Base-by-base conservation (phyloP, 2,329 filamentous ascomycete genomes). In the Neocatenulostroma microsporum region DNA sequence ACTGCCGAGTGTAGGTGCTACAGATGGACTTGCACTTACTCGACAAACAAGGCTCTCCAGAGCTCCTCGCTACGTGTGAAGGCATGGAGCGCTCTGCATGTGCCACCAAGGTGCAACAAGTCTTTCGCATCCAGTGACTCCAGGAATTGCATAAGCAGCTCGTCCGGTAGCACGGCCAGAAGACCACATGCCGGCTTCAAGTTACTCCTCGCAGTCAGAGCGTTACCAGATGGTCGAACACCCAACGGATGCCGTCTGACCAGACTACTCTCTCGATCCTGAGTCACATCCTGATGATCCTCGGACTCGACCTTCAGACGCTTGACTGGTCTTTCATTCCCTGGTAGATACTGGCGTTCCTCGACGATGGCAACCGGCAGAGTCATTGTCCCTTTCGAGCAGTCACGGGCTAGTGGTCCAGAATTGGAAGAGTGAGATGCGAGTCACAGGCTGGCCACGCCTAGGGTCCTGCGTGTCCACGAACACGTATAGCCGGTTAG, bases 181-280 rank as follows among this genome's bases (percentile, higher is more conserved):
- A 57, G 55, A 12, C 87, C 88, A 43, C 78, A 73, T 25, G 67
- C 70, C 32, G 67, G 61, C 41, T 84, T 83, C 31, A 86, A 74
- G 62, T 84, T 84, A 37, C 69, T 69, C 2, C 68, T 69, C 10
- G 76, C 69, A 14, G 78, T 76, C 28, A 89, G 73, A 32, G 80
- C 79, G 66, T 98, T 96, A 24, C 89, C 91, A 43, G 82, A 73
- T 1, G 91, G 89, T 56, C 87, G 91, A 46, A 96, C 72, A 21
- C 82, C 82, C 30, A 94, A 68, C 24, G 86, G 86, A 67, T 96
- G 89, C 25, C 72, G 69, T 34, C 82, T 82, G 36, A n/a, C n/a
- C n/a, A n/a, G n/a, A n/a, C n/a, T n/a, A n/a, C n/a, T n/a, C n/a
- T n/a, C n/a, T n/a, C n/a, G n/a, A n/a, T n/a, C n/a, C n/a, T n/a